These are phyloP conservation scores for Xylaria flabelliformis DNA, from an alignment of 495 filamentous ascomycete species.

Conservation along the genomic window DNA sequence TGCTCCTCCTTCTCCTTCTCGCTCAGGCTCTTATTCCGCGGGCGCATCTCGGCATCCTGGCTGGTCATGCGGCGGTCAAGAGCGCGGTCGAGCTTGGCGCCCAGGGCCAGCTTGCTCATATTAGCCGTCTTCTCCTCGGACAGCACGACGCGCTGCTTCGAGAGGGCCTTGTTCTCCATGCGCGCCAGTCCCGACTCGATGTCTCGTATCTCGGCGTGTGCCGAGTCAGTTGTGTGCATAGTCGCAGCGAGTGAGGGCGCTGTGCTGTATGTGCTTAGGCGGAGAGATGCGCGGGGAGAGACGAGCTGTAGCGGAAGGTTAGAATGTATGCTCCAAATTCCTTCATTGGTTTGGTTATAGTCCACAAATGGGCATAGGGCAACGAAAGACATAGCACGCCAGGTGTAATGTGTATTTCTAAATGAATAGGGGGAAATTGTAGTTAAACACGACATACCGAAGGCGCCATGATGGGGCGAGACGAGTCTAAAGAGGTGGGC, in stretches of 20 bases:
- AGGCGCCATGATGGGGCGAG: slow-evolving; percentile 77
- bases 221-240: slow-evolving; percentile 61
- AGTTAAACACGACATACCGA: slow-evolving; percentile 62
- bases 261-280: slow-evolving; percentile 82
- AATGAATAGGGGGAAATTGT: background rate
- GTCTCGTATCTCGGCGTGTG: slow-evolving; percentile 75
- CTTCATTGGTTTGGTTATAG: background rate
- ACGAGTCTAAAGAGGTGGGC: slow-evolving; percentile 72
- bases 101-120: slow-evolving; percentile 86
- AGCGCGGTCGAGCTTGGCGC: slow-evolving; percentile 93
- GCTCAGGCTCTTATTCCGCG: slow-evolving; percentile 48
- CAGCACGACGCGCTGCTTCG: slow-evolving; percentile 83
- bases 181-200: slow-evolving; percentile 85
- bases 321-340: background rate
- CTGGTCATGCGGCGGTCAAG: slow-evolving; percentile 85
- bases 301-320: slow-evolving; percentile 22
- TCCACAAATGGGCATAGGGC: background rate
- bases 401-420: background rate
- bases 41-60: slow-evolving; percentile 89
- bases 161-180: slow-evolving; percentile 87
- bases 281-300: slow-evolving; percentile 69
- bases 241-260: slow-evolving; percentile 75
- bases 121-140: slow-evolving; percentile 83
- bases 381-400: slow-evolving; percentile 1
- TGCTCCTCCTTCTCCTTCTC: slow-evolving; percentile 46